Percentiles rank a stretch among this genome's conserved stretches.
Conservation (phyloP, 192 early-diverging fungal genomes). For the Coemansia sp. region DNA sequence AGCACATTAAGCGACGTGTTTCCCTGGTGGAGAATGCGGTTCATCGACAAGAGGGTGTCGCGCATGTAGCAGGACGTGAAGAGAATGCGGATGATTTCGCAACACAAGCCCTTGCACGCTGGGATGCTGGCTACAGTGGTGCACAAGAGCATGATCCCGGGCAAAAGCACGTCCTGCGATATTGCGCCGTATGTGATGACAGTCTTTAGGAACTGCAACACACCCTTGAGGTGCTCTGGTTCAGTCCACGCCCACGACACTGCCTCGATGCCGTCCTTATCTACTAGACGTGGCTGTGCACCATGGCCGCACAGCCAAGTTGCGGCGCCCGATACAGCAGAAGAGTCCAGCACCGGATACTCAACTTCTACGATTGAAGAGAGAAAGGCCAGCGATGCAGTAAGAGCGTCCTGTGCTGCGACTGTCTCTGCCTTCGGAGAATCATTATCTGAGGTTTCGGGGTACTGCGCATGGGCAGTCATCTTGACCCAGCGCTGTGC, state of each 20-base stretch:
- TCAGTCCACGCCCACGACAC: slow-evolving; percentile 47
- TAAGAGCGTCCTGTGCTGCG: slow-evolving; percentile 14
- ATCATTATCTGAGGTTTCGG: slow-evolving; percentile 11
- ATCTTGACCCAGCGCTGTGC: slow-evolving; percentile 23
- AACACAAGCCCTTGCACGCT: slow-evolving; percentile 31
- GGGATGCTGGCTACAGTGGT: slow-evolving; percentile 27
- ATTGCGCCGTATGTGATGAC: slow-evolving; percentile 51
- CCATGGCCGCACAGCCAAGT: slow-evolving; percentile 18
- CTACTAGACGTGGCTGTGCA: slow-evolving; percentile 20
- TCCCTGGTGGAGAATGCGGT: slow-evolving; percentile 37
- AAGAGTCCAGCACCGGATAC: slow-evolving; percentile 41
- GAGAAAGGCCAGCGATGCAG: slow-evolving; percentile 33
- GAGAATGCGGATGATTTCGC: slow-evolving; percentile 42
- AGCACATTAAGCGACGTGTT: slow-evolving; percentile 24
- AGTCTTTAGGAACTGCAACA: slow-evolving; percentile 38
- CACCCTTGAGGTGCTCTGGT: slow-evolving; percentile 28
- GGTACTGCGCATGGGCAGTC: slow-evolving; percentile 28
- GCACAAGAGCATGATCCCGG: slow-evolving; percentile 40
- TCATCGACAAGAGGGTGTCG: slow-evolving; percentile 49
- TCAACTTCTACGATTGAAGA: slow-evolving; percentile 29
- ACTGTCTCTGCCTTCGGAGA: slow-evolving; percentile 8
- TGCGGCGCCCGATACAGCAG: slow-evolving; percentile 9
- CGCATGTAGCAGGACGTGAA: slow-evolving; percentile 56
- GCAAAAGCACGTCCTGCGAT: slow-evolving; percentile 21
- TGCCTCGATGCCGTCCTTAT: slow-evolving; percentile 14